Evolutionary conservation across 371 early-diverging fungal species (phyloP).

Genomic region (Encephalitozoon cuniculi): DNA sequence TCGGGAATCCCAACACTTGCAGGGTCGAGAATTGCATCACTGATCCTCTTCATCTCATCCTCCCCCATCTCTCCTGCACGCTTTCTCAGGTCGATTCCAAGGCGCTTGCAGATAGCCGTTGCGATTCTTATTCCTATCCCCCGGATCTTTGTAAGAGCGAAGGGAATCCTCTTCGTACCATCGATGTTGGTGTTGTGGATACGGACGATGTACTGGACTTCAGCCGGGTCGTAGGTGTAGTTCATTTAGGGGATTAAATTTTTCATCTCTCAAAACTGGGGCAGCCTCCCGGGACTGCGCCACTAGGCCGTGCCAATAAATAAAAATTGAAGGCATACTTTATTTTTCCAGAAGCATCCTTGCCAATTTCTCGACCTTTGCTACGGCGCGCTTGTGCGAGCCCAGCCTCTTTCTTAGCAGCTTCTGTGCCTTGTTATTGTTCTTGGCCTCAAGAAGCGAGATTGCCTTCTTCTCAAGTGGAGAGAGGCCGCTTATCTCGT

Average conservation of each 20-base stretch:
- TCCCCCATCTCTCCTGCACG: conserved; percentile 87
- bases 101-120: conserved; percentile 90
- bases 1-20: conserved; percentile 85
- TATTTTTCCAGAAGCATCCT: conserved; percentile 31
- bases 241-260: conserved; percentile 23
- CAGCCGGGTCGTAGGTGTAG: conserved; percentile 45
- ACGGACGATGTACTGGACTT: conserved; percentile 91
- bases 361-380: conserved; percentile 48
- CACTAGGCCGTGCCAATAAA: neutral
- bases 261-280: neutral
- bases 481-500: conserved; percentile 58
- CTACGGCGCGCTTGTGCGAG: conserved; percentile 49
- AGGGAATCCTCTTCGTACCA: conserved; percentile 83
- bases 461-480: conserved; percentile 62
- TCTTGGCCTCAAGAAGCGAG: conserved; percentile 56
- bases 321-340: neutral
- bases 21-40: conserved; percentile 79
- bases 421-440: conserved; percentile 58
- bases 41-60: conserved; percentile 78
- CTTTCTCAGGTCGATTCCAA: conserved; percentile 83
- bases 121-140: conserved; percentile 95
- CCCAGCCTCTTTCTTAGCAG: conserved; percentile 60
- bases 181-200: conserved; percentile 98
- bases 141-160: conserved; percentile 88
- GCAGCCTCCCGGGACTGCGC: neutral